A percentile compares a stretch with the other conserved stretches of the same genome.
phyloP scores from a whole-genome alignment of 805 yeast species.

The Pichia ethanolica region DNA sequence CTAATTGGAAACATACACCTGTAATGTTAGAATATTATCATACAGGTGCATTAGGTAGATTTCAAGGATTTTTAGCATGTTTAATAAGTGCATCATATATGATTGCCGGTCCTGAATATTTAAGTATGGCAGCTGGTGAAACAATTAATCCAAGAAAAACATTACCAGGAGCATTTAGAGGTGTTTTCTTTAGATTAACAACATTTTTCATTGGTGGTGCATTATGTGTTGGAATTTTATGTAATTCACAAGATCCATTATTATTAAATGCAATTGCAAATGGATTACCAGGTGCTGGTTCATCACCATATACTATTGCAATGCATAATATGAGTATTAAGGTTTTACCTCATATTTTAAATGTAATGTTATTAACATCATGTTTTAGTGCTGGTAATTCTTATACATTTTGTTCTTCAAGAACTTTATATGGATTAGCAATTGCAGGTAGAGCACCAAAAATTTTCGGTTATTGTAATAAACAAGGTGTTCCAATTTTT shows the following conservation, averaged over 20 bases:
- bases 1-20: conserved; percentile 36
- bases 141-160: conserved; percentile 38
- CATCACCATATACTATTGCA: conserved; percentile 76
- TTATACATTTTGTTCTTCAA: conserved; percentile 62
- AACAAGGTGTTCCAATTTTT: conserved; percentile 66
- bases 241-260: conserved; percentile 35
- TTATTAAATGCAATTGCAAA: conserved; percentile 28
- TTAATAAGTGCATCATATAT: conserved; percentile 64
- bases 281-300: conserved; percentile 37
- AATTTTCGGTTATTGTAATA: conserved; percentile 54
- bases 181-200: conserved; percentile 36
- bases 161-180: conserved; percentile 38
- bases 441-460: conserved; percentile 65
- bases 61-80: conserved; percentile 42
- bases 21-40: conserved; percentile 27
- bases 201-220: conserved; percentile 43
- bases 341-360: conserved; percentile 66
- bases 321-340: conserved; percentile 59
- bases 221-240: conserved; percentile 38
- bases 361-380: conserved; percentile 63
- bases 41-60: conserved; percentile 35
- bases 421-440: conserved; percentile 63
- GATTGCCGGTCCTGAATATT: conserved; percentile 53
- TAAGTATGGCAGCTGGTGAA: conserved; percentile 41
- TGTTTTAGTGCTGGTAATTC: conserved; percentile 82